phyloP scores from a whole-genome alignment of 2,329 filamentous ascomycete genomes.

The Didymella sp. region DNA sequence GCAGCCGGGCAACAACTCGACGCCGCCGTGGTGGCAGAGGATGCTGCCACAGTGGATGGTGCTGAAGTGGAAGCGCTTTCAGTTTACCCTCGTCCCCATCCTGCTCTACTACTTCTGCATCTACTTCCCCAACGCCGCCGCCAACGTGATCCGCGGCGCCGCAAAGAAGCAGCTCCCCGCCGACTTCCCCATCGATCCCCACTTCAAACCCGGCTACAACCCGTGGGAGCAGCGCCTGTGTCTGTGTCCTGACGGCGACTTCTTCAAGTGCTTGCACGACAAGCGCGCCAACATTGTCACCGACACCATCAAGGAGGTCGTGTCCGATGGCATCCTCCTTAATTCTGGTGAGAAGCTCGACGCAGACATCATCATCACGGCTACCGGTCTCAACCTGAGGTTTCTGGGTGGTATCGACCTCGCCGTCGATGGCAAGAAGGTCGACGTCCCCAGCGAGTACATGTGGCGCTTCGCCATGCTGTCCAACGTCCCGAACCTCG shows the following conservation, averaged over 20 bases:
- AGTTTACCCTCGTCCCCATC: conserved; percentile 58
- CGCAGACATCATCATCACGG: conserved; percentile 70
- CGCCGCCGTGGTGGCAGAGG: conserved; percentile 45
- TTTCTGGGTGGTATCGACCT: conserved; percentile 63
- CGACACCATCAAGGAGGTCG: conserved; percentile 61
- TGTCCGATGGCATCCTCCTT: conserved; percentile 57
- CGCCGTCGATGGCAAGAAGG: conserved; percentile 57
- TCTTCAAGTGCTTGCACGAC: conserved; percentile 60
- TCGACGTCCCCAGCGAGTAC: conserved; percentile 60
- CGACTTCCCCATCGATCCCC: conserved; percentile 50
- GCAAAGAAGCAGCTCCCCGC: conserved; percentile 62
- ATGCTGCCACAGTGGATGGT: conserved; percentile 59
- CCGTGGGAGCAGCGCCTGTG: conserved; percentile 78
- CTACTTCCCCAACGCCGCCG: conserved; percentile 60
- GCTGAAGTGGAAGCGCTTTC: conserved; percentile 58
- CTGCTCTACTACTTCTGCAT: conserved; percentile 61
- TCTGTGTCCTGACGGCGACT: conserved; percentile 67
- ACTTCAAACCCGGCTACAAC: conserved; percentile 58
- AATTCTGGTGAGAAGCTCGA: conserved; percentile 56
- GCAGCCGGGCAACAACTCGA: conserved; percentile 48
- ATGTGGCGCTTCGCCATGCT: conserved; percentile 69
- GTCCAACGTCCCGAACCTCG: conserved; percentile 66
- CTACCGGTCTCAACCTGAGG: conserved; percentile 66
- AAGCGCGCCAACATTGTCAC: conserved; percentile 64
- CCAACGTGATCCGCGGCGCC: conserved; percentile 55